Evolutionary conservation across 164 flowering plant genomes (phyloP).

Genomic region (Annona cherimola): DNA sequence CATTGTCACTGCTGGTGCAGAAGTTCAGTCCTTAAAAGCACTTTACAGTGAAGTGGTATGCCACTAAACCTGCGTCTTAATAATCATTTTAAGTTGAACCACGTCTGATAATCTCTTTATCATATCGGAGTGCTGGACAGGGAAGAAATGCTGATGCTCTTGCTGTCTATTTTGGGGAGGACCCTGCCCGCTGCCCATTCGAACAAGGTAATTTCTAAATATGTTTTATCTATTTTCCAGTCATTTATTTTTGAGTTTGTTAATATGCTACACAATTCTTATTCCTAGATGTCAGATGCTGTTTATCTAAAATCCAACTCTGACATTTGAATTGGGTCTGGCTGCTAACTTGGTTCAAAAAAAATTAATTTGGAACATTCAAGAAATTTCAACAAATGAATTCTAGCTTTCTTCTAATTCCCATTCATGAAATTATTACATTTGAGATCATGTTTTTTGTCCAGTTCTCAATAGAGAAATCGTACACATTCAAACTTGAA

Average conservation of each 20-base stretch:
- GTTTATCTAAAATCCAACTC: background rate
- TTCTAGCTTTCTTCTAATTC: too few species aligned
- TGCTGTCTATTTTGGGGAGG: conserved; percentile 88
- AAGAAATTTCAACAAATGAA: too few species aligned
- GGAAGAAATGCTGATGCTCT: conserved; percentile 99
- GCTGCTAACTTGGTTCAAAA: too few species aligned
- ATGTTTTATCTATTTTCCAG: background rate
- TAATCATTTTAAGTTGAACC: background rate
- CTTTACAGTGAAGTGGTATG: conserved; percentile 86
- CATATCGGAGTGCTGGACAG: conserved; percentile 37
- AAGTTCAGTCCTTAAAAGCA: conserved; percentile 63
- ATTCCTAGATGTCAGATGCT: background rate
- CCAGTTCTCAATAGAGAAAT: background rate
- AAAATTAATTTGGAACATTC: too few species aligned
- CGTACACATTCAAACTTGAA: too few species aligned
- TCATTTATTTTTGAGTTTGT: background rate
- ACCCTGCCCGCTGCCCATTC: conserved; percentile 93
- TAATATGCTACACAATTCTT: background rate
- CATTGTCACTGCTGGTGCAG: conserved; percentile 61
- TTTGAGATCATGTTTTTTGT: background rate
- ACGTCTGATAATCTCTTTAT: conserved; percentile 4
- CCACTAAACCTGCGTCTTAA: conserved; percentile 6
- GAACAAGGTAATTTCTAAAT: conserved; percentile 68
- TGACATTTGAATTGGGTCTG: background rate
- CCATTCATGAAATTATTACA: too few species aligned